Evolutionary conservation across 2,329 filamentous ascomycete genomes (phyloP).

Genomic region (Plectosphaerella plurivora): DNA sequence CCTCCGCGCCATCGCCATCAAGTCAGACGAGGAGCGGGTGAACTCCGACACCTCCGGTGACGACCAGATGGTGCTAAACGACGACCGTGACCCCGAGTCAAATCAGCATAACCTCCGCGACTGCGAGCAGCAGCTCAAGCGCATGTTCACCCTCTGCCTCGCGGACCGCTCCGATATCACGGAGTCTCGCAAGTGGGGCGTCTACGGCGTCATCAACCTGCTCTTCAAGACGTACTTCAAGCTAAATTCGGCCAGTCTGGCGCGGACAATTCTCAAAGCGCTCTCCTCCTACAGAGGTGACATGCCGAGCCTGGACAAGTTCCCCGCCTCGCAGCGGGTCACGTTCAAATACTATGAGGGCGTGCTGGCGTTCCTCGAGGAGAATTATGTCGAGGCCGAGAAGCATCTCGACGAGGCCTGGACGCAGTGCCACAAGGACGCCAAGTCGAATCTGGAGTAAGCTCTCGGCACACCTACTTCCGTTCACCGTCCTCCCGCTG

Average conservation of each 20-base stretch:
- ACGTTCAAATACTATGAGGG: conserved; percentile 97
- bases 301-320: conserved; percentile 73
- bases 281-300: conserved; percentile 73
- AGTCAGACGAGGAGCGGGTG: conserved; percentile 69
- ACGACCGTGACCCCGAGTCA: conserved; percentile 77
- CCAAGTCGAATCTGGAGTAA: conserved; percentile 75
- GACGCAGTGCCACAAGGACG: conserved; percentile 70
- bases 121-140: conserved; percentile 83
- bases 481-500: background rate
- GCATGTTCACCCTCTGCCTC: conserved; percentile 86
- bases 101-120: conserved; percentile 87
- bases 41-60: conserved; percentile 29
- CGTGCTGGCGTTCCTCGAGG: conserved; percentile 88
- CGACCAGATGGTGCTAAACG: conserved; percentile 46
- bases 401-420: conserved; percentile 76
- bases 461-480: background rate
- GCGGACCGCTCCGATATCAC: conserved; percentile 85
- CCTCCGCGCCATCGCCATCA: conserved; percentile 82
- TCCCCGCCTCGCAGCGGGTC: conserved; percentile 85
- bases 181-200: conserved; percentile 95
- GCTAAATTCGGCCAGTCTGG: conserved; percentile 83
- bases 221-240: conserved; percentile 99
- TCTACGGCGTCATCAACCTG: conserved; percentile 91
- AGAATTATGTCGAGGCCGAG: conserved; percentile 85
- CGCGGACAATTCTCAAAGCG: conserved; percentile 82